These are phyloP conservation scores for Zygosaccharomyces kombuchaensis DNA, from an alignment of 805 yeast species.

Conservation along the genomic window DNA sequence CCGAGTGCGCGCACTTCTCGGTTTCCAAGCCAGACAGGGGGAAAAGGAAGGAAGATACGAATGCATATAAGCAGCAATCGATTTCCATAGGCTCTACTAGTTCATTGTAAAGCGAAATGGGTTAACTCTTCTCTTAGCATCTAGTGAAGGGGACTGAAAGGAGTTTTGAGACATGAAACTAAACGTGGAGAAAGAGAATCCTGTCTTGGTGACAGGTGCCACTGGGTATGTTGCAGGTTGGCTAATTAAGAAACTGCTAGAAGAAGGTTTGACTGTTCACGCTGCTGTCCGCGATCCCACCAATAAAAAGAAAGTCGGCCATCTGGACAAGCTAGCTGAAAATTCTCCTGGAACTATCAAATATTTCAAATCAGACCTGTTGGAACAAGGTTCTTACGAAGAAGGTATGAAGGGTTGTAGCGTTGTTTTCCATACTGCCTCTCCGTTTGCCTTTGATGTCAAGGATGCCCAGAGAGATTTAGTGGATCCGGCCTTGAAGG, in stretches of 20 bases:
- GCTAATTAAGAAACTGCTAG: slow-evolving; percentile 39
- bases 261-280: slow-evolving; percentile 39
- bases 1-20: too few species aligned
- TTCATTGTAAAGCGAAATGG: too few species aligned
- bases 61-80: too few species aligned
- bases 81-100: too few species aligned
- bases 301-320: slow-evolving; percentile 40
- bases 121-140: too few species aligned
- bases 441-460: slow-evolving; percentile 38
- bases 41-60: too few species aligned
- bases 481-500: slow-evolving; percentile 50
- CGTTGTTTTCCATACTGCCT: slow-evolving; percentile 47
- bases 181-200: neutral
- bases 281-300: slow-evolving; percentile 43
- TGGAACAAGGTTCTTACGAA: slow-evolving; percentile 42
- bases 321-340: slow-evolving; percentile 31
- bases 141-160: too few species aligned
- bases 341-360: slow-evolving; percentile 24
- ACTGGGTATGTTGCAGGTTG: slow-evolving; percentile 52
- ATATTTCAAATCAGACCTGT: slow-evolving; percentile 37
- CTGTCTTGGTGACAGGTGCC: slow-evolving; percentile 48
- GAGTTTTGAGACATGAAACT: too few species aligned
- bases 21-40: too few species aligned
- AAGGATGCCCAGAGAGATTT: slow-evolving; percentile 45
- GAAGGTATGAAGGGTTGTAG: slow-evolving; percentile 40